phyloP scores from a whole-genome alignment of 108 stramenopile species.

The Stephanodiscus triporus region DNA sequence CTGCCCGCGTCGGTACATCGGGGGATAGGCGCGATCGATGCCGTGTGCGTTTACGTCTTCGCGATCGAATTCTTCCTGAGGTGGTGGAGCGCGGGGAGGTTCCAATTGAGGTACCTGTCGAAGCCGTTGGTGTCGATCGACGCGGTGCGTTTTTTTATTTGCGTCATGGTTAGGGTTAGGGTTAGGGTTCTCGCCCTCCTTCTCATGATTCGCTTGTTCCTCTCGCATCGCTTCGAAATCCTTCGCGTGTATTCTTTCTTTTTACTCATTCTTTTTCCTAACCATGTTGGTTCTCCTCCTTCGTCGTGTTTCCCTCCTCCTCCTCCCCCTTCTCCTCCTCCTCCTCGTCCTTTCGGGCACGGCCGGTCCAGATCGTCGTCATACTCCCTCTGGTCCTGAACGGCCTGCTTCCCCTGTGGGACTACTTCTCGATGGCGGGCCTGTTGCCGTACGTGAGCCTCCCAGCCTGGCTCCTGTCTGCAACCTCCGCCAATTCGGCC shows the following conservation, averaged over 20 bases:
- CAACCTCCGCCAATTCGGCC: constrained; percentile 46
- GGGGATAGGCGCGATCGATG: constrained; percentile 25
- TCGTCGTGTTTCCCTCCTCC: too few relatives aligned
- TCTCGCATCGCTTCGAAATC: too few relatives aligned
- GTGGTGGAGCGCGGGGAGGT: constrained; percentile 62
- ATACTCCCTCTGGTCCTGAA: constrained; percentile 43
- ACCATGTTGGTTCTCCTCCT: too few relatives aligned
- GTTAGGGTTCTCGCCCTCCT: too few relatives aligned
- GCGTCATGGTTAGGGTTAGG: too few relatives aligned
- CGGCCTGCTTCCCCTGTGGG: constrained; percentile 44
- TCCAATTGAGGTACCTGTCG: constrained; percentile 53
- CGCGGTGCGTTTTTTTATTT: constrained; percentile 22
- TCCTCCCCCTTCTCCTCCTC: constrained; percentile 26
- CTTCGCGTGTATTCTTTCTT: too few relatives aligned
- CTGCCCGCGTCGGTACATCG: constrained; percentile 21
- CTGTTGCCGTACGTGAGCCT: constrained; percentile 36
- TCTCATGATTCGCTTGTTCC: background rate
- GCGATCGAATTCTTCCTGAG: constrained; percentile 61
- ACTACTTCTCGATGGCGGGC: constrained; percentile 37
- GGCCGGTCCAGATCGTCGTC: constrained; percentile 22
- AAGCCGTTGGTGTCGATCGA: constrained; percentile 64
- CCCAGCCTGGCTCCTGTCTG: constrained; percentile 41
- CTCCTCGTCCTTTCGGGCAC: background rate
- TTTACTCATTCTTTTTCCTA: too few relatives aligned
- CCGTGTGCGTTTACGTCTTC: constrained; percentile 54